Conservation (phyloP, 2,329 filamentous ascomycete species). For the Phyllosticta citrichinensis region DNA sequence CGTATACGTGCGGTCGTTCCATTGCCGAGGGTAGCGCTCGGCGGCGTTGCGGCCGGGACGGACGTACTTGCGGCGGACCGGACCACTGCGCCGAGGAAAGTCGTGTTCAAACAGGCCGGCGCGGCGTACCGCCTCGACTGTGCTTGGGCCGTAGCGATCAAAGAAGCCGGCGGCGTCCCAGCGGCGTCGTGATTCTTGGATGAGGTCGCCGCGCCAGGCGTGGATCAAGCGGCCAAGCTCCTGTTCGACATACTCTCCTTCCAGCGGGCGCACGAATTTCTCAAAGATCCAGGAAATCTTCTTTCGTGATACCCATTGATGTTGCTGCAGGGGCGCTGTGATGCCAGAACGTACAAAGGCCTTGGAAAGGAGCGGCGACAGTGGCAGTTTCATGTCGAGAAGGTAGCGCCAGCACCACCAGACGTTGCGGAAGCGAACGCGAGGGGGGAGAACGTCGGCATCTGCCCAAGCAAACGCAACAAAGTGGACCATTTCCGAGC, state of each 20-base stretch:
- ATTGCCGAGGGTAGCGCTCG: neutral
- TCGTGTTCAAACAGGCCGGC: neutral
- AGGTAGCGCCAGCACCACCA: slow-evolving; percentile 7
- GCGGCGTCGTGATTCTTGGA: neutral
- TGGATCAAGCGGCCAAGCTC: neutral
- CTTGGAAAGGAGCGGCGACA: slow-evolving; percentile 3
- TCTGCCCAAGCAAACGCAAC: slow-evolving; percentile 4
- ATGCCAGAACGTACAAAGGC: slow-evolving; percentile 7
- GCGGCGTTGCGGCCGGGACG: neutral
- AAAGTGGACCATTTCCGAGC: slow-evolving; percentile 3
- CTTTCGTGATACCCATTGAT: slow-evolving; percentile 1
- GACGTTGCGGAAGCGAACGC: slow-evolving; percentile 8
- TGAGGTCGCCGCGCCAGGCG: slow-evolving; percentile 5
- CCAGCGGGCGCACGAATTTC: neutral
- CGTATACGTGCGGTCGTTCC: neutral
- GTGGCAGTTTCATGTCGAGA: neutral
- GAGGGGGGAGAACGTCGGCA: neutral
- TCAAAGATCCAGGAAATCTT: slow-evolving; percentile 2
- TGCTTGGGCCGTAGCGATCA: neutral
- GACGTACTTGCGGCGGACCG: neutral
- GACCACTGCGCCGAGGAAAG: neutral
- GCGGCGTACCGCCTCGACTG: neutral
- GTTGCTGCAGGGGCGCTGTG: slow-evolving; percentile 1
- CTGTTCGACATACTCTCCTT: neutral
- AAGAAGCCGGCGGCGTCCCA: slow-evolving; percentile 1